Percentiles rank a stretch among this genome's conserved stretches.
phyloP scores from a whole-genome alignment of 805 yeast genomes.

The Monosporozyma aerobia region DNA sequence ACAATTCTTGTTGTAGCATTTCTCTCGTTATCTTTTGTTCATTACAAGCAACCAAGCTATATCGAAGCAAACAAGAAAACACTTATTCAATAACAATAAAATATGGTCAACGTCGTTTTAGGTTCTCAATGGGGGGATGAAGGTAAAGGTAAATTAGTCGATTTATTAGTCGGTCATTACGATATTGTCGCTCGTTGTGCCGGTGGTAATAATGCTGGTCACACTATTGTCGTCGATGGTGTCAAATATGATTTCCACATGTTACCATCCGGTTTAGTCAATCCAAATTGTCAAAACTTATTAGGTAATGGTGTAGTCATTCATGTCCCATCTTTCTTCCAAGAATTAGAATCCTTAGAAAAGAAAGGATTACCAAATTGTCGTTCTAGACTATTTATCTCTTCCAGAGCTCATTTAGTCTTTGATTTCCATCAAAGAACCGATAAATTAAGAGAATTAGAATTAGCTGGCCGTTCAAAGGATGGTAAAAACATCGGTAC shows the following conservation, averaged over 20 bases:
- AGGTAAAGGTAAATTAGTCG: slow-evolving; percentile 98
- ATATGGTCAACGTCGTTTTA: slow-evolving; percentile 63
- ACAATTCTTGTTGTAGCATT: neutral
- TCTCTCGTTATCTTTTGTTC: neutral
- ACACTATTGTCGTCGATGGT: slow-evolving; percentile 87
- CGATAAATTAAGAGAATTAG: slow-evolving; percentile 90
- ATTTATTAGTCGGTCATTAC: slow-evolving; percentile 84
- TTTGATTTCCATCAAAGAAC: slow-evolving; percentile 97
- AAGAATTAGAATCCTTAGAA: slow-evolving; percentile 74
- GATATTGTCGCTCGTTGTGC: slow-evolving; percentile 97
- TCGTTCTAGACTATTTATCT: slow-evolving; percentile 68
- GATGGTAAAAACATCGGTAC: slow-evolving; percentile 87
- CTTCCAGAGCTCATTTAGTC: slow-evolving; percentile 92
- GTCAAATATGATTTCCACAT: slow-evolving; percentile 95
- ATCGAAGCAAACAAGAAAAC: neutral
- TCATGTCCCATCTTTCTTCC: slow-evolving; percentile 87
- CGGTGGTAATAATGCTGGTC: slow-evolving; percentile 99
- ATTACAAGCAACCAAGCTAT: no score
- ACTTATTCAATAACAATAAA: neutral
- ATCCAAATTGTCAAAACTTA: slow-evolving; percentile 80
- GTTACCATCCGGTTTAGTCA: slow-evolving; percentile 97
- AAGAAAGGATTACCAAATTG: slow-evolving; percentile 58
- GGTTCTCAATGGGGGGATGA: slow-evolving; percentile 99
- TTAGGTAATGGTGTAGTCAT: slow-evolving; percentile 96
- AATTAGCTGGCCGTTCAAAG: slow-evolving; percentile 45